A percentile compares a stretch with the other conserved stretches of the same genome.
phyloP scores from a whole-genome alignment of 2,329 filamentous ascomycete species.

The Penicillium sp. region DNA sequence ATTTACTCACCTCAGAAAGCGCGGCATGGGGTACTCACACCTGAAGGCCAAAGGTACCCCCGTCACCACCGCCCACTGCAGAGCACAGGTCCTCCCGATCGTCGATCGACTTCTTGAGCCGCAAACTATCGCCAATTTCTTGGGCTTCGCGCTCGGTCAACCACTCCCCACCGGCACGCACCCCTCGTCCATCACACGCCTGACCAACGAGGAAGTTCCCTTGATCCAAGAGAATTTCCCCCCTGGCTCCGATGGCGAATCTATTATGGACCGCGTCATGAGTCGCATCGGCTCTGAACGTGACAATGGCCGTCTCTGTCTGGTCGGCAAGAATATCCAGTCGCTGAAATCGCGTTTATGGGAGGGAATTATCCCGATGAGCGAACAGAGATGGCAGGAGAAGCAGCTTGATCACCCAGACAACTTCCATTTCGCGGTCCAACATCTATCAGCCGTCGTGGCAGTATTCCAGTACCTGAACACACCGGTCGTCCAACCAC shows the following conservation, averaged over 20 bases:
- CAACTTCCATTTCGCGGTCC: constrained; percentile 24
- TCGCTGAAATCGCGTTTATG: constrained; percentile 25
- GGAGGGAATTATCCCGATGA: constrained; percentile 27
- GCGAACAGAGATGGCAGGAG: constrained; percentile 24
- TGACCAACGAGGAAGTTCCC: constrained; percentile 10
- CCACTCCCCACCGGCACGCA: constrained; percentile 21
- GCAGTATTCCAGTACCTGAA: constrained; percentile 29
- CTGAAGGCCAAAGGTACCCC: too few species aligned
- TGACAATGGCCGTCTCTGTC: constrained; percentile 13
- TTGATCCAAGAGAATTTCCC: constrained; percentile 3
- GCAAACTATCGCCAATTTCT: constrained; percentile 22
- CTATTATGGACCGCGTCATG: constrained; percentile 11
- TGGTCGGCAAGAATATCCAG: constrained; percentile 27
- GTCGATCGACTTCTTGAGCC: constrained; percentile 30
- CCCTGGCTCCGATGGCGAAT: constrained; percentile 4
- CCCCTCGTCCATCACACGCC: constrained; percentile 5
- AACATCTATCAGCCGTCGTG: constrained; percentile 24
- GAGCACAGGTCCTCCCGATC: constrained; percentile 12
- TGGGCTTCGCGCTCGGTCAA: constrained; percentile 11
- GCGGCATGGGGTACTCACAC: too few species aligned
- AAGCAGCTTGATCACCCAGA: constrained; percentile 17
- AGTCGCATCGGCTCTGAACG: constrained; percentile 11
- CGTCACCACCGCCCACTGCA: constrained; percentile 7
- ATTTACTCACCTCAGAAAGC: too few species aligned
- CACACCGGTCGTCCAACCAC: constrained; percentile 1